Percentiles rank a stretch among this genome's conserved stretches.
Evolutionary conservation across 805 yeast species (phyloP).

Genomic region (Priceomyces castillae): DNA sequence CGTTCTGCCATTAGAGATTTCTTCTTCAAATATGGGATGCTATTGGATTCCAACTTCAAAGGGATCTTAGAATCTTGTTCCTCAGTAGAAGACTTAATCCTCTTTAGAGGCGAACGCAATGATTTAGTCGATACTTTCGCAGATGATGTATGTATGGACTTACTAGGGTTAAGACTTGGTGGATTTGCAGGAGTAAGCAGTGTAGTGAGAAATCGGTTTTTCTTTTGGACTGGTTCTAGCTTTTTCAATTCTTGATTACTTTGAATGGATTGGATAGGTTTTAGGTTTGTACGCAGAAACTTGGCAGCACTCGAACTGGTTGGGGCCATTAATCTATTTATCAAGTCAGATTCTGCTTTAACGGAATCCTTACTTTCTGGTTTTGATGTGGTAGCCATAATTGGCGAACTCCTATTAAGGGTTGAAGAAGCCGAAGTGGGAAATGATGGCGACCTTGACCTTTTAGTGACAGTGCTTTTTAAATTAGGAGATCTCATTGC

Average conservation of each 20-base stretch:
- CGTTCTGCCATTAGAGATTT: slow-evolving; percentile 28
- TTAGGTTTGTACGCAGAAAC: slow-evolving; percentile 5
- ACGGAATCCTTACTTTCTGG: slow-evolving; percentile 1
- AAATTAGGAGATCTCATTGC: not conserved
- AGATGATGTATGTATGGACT: slow-evolving; percentile 11
- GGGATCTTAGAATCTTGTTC: slow-evolving; percentile 11
- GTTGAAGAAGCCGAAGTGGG: slow-evolving; percentile 10
- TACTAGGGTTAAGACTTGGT: slow-evolving; percentile 19
- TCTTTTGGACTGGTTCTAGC: slow-evolving; percentile 12
- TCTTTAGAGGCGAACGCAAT: slow-evolving; percentile 15
- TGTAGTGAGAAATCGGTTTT: slow-evolving; percentile 36
- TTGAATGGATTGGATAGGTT: slow-evolving; percentile 1
- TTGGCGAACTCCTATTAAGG: slow-evolving; percentile 3
- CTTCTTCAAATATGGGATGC: slow-evolving; percentile 23
- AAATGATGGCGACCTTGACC: slow-evolving; percentile 12
- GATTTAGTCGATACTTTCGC: slow-evolving; percentile 9
- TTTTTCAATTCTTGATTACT: slow-evolving; percentile 3
- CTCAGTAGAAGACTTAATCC: slow-evolving; percentile 3
- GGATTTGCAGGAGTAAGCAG: slow-evolving; percentile 32
- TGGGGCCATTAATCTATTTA: slow-evolving; percentile 26
- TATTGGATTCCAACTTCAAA: slow-evolving; percentile 14
- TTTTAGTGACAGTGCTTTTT: not conserved
- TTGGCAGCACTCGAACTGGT: slow-evolving; percentile 32
- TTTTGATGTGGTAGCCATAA: not conserved
- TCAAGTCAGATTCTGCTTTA: slow-evolving; percentile 10